phyloP scores from a whole-genome alignment of 2,329 filamentous ascomycete species.

The Exophiala aquamarina region DNA sequence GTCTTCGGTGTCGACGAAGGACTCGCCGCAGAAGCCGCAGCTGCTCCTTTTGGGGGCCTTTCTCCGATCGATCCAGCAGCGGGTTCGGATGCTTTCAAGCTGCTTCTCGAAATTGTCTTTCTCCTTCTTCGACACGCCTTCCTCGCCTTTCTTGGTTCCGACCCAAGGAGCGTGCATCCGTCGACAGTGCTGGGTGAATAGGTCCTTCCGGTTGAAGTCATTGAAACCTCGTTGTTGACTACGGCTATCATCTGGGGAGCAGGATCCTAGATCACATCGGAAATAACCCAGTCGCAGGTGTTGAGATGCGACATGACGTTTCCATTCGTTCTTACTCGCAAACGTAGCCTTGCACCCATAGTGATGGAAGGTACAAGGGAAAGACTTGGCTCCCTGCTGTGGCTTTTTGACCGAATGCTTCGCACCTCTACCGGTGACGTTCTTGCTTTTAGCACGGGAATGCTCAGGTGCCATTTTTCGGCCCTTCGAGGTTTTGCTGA shows the following conservation, averaged over 20 bases:
- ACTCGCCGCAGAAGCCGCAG: slow-evolving; percentile 56
- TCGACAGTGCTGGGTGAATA: slow-evolving; percentile 83
- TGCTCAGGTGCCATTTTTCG: not conserved
- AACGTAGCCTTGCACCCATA: slow-evolving; percentile 76
- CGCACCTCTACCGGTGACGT: no score
- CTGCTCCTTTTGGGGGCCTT: slow-evolving; percentile 62
- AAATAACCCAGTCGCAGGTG: slow-evolving; percentile 75
- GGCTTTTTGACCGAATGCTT: slow-evolving; percentile 8
- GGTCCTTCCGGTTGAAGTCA: slow-evolving; percentile 87
- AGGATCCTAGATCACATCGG: slow-evolving; percentile 68
- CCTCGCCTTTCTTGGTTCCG: slow-evolving; percentile 37
- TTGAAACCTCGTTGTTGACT: slow-evolving; percentile 39
- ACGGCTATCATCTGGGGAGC: slow-evolving; percentile 37
- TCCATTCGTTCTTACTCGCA: slow-evolving; percentile 90
- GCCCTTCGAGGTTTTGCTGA: slow-evolving; percentile 13
- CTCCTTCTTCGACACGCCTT: slow-evolving; percentile 41
- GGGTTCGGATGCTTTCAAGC: slow-evolving; percentile 56
- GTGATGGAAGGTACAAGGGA: slow-evolving; percentile 74
- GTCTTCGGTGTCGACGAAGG: slow-evolving; percentile 19
- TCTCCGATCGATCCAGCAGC: slow-evolving; percentile 63
- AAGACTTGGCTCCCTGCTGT: slow-evolving; percentile 43
- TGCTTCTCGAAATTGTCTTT: slow-evolving; percentile 48
- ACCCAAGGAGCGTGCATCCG: slow-evolving; percentile 66
- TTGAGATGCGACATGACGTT: slow-evolving; percentile 78
- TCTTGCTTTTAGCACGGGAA: slow-evolving; percentile 14